These are phyloP conservation scores for Geosiphon pyriformis DNA, from an alignment of 192 early-diverging fungal species.

Conservation along the genomic window DNA sequence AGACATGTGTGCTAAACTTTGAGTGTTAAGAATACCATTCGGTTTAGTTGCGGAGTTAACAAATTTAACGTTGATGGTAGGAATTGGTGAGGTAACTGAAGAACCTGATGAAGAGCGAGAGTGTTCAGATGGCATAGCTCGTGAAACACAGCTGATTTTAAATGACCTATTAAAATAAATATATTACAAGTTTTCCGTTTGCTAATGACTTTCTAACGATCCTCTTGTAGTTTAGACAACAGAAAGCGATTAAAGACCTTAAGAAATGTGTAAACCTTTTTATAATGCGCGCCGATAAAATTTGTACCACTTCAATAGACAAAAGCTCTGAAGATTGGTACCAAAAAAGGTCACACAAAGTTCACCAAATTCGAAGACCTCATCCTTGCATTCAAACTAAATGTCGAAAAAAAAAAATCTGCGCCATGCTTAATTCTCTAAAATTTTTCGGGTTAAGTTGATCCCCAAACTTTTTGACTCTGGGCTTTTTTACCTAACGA, in stretches of 20 bases:
- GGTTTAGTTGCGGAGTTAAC: neutral
- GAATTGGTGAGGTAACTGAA: constrained; percentile 14
- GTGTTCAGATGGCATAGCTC: constrained; percentile 14
- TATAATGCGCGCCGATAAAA: neutral
- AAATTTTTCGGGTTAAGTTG: no score
- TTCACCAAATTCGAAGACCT: no score
- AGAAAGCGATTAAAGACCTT: no score
- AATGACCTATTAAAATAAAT: neutral
- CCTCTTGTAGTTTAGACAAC: neutral
- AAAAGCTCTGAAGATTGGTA: no score
- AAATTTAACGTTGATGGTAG: constrained; percentile 10
- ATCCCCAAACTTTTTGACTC: no score
- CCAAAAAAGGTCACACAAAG: no score
- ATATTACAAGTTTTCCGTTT: neutral
- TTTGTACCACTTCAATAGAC: no score
- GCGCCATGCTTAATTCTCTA: no score
- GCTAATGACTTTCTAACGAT: neutral
- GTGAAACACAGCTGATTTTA: neutral
- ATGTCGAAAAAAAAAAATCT: no score
- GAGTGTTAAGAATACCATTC: neutral
- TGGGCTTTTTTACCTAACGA: no score
- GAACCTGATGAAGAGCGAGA: constrained; percentile 13
- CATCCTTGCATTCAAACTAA: no score
- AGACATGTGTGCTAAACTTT: neutral
- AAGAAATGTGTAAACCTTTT: neutral